Base-by-base conservation (phyloP, 1,284 basidiomycete genomes). In the Microbotryum scabiosae region DNA sequence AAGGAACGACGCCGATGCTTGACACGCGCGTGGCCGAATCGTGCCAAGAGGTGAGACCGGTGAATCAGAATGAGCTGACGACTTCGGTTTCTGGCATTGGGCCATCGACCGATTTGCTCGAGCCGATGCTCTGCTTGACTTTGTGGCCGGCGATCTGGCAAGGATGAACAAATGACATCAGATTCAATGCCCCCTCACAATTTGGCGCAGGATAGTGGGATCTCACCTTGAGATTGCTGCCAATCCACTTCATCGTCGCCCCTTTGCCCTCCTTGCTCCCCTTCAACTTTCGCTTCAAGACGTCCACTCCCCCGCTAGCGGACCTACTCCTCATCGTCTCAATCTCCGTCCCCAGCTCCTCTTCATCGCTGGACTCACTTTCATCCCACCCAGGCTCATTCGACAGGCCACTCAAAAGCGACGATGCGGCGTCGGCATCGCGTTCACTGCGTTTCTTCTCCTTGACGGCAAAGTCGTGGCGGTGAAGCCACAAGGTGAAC, bases 221-320 rank as follows among this genome's bases (percentile, higher is more conserved):
- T 18, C 36, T 41, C 23, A 60, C 53, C 49, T 51, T 56, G 25
- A 54, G 54, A 10, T 23, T 26, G 25, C 56, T 54, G 30, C 23
- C 26, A 20, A 56, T 16, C 59, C 59, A 60, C 44, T 54, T 26
- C 28, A 60, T 10, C 54, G 59, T 56, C 18, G 54, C 54, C 3
- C 59, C 59, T 32, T 60, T 60, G 23, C 59, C 25, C 43, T 12
- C 36, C 32, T 50, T 43, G 30, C 25, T 56, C 25, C 59, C 59
- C 28, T 56, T 54, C 25, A 44, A 28, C 49, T 30, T 32, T 1
- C 23, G 20, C 18, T 23, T 36, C 10, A 60, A 18, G 16, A 41
- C 16, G 36, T 41, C 36, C 12, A 41, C 36, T 12, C 14, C 36
- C 5, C 14, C 36, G 36, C 36, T 18, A 12, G 36, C 14, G 36